phyloP scores from a whole-genome alignment of 2,329 filamentous ascomycete genomes.

The Rhinocladiella similis region DNA sequence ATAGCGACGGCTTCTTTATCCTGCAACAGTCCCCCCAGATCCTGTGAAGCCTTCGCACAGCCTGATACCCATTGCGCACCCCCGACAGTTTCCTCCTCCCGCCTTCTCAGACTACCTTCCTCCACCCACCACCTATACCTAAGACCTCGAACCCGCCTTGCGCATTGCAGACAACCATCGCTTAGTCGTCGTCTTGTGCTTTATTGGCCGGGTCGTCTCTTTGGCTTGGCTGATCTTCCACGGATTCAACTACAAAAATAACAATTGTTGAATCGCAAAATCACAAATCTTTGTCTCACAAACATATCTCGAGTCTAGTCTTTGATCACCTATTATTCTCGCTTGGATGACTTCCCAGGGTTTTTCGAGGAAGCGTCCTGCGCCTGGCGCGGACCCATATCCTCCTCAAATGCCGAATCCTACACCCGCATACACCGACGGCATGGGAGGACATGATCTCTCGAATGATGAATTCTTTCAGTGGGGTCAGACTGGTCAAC shows the following conservation, averaged over 20 bases:
- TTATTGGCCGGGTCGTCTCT: not conserved
- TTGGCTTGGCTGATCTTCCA: no score
- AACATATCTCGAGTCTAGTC: not conserved
- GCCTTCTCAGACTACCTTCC: not conserved
- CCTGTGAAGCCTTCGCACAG: not conserved
- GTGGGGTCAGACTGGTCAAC: slow-evolving; percentile 52
- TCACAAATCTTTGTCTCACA: not conserved
- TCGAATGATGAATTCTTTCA: slow-evolving; percentile 56
- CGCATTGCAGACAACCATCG: not conserved
- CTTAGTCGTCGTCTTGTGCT: not conserved
- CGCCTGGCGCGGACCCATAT: slow-evolving; percentile 68
- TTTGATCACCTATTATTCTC: not conserved
- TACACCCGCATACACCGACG: slow-evolving; percentile 36
- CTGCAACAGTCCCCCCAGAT: not conserved
- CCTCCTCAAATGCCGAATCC: slow-evolving; percentile 53
- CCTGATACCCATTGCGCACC: not conserved
- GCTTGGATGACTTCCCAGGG: slow-evolving; percentile 37
- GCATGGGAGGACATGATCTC: slow-evolving; percentile 41
- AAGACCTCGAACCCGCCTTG: no score
- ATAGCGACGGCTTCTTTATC: not conserved
- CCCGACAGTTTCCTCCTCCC: not conserved
- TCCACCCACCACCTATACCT: not conserved
- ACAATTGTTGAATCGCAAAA: not conserved
- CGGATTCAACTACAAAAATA: no score
- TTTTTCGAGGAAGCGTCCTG: slow-evolving; percentile 67